A percentile compares a stretch with the other conserved stretches of the same genome.
phyloP scores from a whole-genome alignment of 2,329 filamentous ascomycete genomes.

The Calonectria henricotiae region DNA sequence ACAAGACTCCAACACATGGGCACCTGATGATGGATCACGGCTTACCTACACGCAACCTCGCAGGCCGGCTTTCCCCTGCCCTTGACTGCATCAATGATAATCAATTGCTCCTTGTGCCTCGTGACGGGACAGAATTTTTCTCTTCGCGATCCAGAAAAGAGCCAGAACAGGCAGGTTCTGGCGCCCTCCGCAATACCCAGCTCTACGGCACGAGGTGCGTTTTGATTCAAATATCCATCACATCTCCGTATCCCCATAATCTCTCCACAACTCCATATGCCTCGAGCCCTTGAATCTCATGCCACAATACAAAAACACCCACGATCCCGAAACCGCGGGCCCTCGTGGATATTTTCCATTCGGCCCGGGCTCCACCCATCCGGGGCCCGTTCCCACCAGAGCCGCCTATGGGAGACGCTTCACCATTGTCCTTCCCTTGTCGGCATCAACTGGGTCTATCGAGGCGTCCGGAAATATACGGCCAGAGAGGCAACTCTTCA shows the following conservation, averaged over 20 bases:
- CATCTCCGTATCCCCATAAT: conserved; percentile 28
- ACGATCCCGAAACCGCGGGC: conserved; percentile 18
- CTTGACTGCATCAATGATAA: conserved; percentile 11
- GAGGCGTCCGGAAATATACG: conserved; percentile 12
- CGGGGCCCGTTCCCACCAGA: not conserved
- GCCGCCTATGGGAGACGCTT: conserved; percentile 6
- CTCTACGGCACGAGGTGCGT: conserved; percentile 5
- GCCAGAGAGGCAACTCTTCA: not conserved
- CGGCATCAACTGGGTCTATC: conserved; percentile 5
- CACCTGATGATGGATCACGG: not conserved
- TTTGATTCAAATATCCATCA: conserved; percentile 2
- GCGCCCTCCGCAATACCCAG: conserved; percentile 11
- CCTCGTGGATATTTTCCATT: conserved; percentile 25
- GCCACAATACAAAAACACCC: conserved; percentile 12
- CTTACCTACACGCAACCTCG: conserved; percentile 17
- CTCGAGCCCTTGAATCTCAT: conserved; percentile 21
- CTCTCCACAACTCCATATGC: conserved; percentile 4
- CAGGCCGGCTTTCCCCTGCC: not conserved
- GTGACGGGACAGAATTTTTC: conserved; percentile 13
- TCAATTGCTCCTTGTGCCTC: not conserved
- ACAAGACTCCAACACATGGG: not conserved
- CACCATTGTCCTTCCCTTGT: conserved; percentile 15
- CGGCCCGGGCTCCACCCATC: conserved; percentile 28
- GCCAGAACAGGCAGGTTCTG: conserved; percentile 2
- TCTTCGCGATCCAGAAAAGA: not conserved